phyloP scores from a whole-genome alignment of 257 asterid genomes.

The Agastache rugosa region DNA sequence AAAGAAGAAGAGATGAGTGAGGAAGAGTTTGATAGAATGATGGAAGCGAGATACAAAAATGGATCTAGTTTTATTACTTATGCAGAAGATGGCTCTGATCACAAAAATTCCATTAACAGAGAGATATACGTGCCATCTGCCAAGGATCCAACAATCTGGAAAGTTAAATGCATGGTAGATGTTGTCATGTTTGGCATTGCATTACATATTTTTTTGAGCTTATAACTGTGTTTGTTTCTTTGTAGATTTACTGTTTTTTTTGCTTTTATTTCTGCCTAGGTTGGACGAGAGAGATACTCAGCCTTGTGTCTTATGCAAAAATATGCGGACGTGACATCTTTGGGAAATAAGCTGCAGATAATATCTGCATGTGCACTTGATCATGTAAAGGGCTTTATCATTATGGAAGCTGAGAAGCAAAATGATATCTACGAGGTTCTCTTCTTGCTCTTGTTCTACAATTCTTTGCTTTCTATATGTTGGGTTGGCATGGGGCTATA shows the following conservation, averaged over 20 bases:
- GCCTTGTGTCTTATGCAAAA: conserved; percentile 97
- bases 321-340: conserved; percentile 61
- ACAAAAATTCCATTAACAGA: conserved; percentile 47
- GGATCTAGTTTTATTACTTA: conserved; percentile 69
- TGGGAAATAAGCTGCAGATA: conserved; percentile 78
- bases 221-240: background rate
- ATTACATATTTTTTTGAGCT: conserved; percentile 1
- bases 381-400: conserved; percentile 79
- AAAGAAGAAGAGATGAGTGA: conserved; percentile 84
- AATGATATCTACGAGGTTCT: conserved; percentile 79
- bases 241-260: conserved; percentile 26
- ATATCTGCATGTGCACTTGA: conserved; percentile 88
- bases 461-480: background rate
- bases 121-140: conserved; percentile 49
- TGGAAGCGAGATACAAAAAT: conserved; percentile 72
- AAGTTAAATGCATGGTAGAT: conserved; percentile 94
- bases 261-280: conserved; percentile 50
- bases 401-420: conserved; percentile 86
- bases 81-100: conserved; percentile 70
- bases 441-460: conserved; percentile 29
- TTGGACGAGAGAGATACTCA: conserved; percentile 91
- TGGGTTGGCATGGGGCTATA: conserved; percentile 11
- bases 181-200: conserved; percentile 20
- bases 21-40: conserved; percentile 73
- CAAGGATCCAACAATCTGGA: conserved; percentile 78